Base-by-base conservation (phyloP, 2,329 filamentous ascomycete genomes). In the Aphanocladium album region DNA sequence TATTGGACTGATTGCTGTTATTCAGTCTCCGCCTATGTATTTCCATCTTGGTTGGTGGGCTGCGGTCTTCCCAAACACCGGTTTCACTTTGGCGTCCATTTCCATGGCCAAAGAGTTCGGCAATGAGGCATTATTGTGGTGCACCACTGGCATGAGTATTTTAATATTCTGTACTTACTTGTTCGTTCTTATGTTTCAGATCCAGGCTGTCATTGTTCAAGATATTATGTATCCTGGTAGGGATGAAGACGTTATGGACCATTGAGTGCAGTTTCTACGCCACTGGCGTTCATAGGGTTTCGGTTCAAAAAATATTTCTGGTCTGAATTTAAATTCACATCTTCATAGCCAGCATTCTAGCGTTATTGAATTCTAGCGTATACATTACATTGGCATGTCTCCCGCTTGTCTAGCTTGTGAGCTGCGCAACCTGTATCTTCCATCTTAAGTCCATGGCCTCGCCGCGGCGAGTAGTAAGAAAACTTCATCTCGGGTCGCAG, bases 21-120 rank as follows among this genome's bases (percentile, higher is more conserved):
- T 69, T n/a, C 62, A 73, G 17, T 69, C 72, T 65, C 68, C 75
- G 12, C 78, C 76, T 5, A 76, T 80, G 66, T 78, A 77, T 68
- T 86, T 86, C 65, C 81, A 85, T 63, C 75, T 88, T 2, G 83
- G 83, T 1, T 88, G 84, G 84, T 89, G 83, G 81, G 83, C 84
- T 0, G 80, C 84, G 70, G 81, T 86, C 11, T 86, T 86, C 70
- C 83, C 83, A 50, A 86, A 86, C 70, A 82, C 80, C 0, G 83
- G 83, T 4, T 86, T 86, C 66, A 80, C 79, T 4, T 73, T 86
- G 51, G 80, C 80, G 2, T 84, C 82, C 0, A 83, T 85, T 54
- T 73, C 79, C 7, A 80, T 86, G 23, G 80, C 78, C 1, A 77
- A 77, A 5, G 76, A 78, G 39, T 73, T 86, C 8, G 67, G 71